Evolutionary conservation across 805 yeast genomes (phyloP), one percentile per base, ranked within the genome.

Genomic region (Suhomyces tanzawaensis): DNA sequence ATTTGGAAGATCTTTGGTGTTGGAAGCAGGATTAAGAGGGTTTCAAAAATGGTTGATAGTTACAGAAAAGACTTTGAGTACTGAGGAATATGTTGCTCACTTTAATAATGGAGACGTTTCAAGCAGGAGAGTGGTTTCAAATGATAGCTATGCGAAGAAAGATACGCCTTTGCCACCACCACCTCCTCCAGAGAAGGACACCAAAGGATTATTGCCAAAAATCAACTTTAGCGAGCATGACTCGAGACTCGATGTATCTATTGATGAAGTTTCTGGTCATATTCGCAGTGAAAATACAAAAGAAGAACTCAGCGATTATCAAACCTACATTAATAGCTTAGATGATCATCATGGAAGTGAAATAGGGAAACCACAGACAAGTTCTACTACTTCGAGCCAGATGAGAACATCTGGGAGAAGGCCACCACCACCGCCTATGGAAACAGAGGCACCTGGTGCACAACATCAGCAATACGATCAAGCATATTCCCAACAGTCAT

Each of bases 21-120:
- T 86, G 36, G 96, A 88, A 49, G 87, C 86, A 30, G 87, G 85
- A 31, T 71, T 85, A 47, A 81, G 80, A 46, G 90, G 88, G 70
- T 50, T 85, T 74, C 81, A 76, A 48, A 85, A 84, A 58, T 85
- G 93, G 93, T 74, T 85, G 18, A 75, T 84, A 12, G 68, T 85
- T 14, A 84, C 86, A 45, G 95, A 85, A 55, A 76, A 76, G 41
- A 76, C 78, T 38, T 61, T 79, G 40, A 58, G 56, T 17, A 39
- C 67, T 1, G 65, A 61, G 3, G 67, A 61, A 19, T 68, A 66
- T 39, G 37, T 64, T 15, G 37, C 46, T 4, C 52, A 50, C 15
- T 62, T 63, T 43, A 45, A 18, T 14, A 22, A 32, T 14, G 35
- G 17, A 23, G 29, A 29, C 25, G n/a, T n/a, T n/a, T 29, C 29